Evolutionary conservation across 192 early-diverging fungal species (phyloP).

Genomic region (Coemansia sp.): DNA sequence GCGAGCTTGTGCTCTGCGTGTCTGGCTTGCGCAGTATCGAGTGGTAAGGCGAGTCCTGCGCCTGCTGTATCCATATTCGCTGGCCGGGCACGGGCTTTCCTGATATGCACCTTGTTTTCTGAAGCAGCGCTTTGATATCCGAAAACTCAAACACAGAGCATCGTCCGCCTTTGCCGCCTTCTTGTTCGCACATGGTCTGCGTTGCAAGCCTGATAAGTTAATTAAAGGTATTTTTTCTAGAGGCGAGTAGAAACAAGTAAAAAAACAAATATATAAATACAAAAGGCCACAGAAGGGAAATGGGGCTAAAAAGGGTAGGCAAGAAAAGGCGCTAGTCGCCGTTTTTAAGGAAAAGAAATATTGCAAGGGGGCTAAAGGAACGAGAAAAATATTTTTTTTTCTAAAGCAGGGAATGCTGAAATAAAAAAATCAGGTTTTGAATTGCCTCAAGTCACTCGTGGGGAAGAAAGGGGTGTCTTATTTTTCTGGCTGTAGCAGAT

Average conservation of each 20-base stretch:
- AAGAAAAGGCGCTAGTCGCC: too few species aligned
- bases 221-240: background rate
- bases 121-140: conserved; percentile 30
- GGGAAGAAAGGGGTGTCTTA: background rate
- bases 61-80: conserved; percentile 11
- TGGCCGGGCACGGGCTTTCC: conserved; percentile 25
- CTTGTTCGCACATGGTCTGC: background rate
- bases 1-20: background rate
- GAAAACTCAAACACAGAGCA: conserved; percentile 28
- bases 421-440: background rate
- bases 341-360: background rate
- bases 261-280: background rate
- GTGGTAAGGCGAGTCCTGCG: conserved; percentile 5
- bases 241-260: background rate
- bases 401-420: too few species aligned
- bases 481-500: background rate
- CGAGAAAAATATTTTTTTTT: too few species aligned
- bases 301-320: background rate
- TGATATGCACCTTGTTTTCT: conserved; percentile 19
- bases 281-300: conserved; percentile 5
- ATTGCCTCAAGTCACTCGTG: too few species aligned
- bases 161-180: background rate
- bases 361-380: background rate
- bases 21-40: conserved; percentile 24
- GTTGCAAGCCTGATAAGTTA: background rate